phyloP scores from a whole-genome alignment of 2,329 filamentous ascomycete species.

The Microdochium bolleyi region DNA sequence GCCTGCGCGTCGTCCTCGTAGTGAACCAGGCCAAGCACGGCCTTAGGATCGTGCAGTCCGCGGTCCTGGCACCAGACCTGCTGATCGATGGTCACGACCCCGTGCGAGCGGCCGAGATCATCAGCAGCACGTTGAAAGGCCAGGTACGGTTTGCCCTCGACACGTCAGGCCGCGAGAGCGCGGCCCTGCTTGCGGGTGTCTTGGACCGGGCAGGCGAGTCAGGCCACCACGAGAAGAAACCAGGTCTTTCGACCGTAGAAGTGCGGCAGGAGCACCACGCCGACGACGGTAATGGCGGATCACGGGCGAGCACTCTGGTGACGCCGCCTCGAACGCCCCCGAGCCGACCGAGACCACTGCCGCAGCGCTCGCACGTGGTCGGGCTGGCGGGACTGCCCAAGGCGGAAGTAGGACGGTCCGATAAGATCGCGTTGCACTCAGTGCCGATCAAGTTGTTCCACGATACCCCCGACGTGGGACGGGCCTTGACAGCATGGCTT shows the following conservation, averaged over 20 bases:
- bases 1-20: slow-evolving; percentile 56
- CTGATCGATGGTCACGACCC: slow-evolving; percentile 62
- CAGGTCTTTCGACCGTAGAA: too few species aligned
- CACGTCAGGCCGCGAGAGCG: slow-evolving; percentile 57
- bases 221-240: too few species aligned
- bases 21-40: slow-evolving; percentile 63
- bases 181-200: slow-evolving; percentile 46
- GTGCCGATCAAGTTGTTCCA: slow-evolving; percentile 75
- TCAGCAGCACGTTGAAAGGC: slow-evolving; percentile 48
- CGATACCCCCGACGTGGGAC: slow-evolving; percentile 54
- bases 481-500: slow-evolving; percentile 56
- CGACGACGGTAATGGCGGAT: too few species aligned
- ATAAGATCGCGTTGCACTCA: slow-evolving; percentile 49
- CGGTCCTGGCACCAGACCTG: slow-evolving; percentile 44
- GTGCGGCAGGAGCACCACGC: too few species aligned
- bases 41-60: slow-evolving; percentile 39
- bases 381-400: slow-evolving; percentile 63
- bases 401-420: slow-evolving; percentile 27
- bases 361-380: slow-evolving; percentile 46
- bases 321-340: slow-evolving; percentile 24
- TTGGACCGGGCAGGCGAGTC: slow-evolving; percentile 24
- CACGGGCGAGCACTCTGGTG: slow-evolving; percentile 1
- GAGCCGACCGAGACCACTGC: slow-evolving; percentile 25
- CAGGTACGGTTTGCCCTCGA: slow-evolving; percentile 61
- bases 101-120: slow-evolving; percentile 55